Evolutionary conservation across 108 stramenopile genomes (phyloP).

Genomic region (Seminavis robusta): DNA sequence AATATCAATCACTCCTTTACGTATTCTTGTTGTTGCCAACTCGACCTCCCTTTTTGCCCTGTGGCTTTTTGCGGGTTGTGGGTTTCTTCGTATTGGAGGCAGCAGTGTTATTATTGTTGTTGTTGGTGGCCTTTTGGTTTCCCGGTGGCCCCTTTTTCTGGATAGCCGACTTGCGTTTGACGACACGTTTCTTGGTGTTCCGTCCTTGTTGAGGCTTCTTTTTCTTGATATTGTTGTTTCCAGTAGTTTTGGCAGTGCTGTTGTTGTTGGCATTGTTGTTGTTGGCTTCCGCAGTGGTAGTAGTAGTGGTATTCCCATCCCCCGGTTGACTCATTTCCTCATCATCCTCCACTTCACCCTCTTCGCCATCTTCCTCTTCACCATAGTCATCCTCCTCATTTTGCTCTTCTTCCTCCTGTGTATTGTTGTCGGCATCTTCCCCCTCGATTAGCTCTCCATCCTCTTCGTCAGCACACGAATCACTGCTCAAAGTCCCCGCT

Average conservation of each 20-base stretch:
- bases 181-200: neutral
- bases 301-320: no score
- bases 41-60: no score
- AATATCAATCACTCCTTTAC: no score
- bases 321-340: no score
- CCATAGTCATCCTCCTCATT: neutral
- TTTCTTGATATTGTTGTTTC: neutral
- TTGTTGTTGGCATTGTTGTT: no score
- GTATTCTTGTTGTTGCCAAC: no score
- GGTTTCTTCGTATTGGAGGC: no score
- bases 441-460: neutral
- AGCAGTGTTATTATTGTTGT: no score
- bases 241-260: neutral
- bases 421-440: neutral
- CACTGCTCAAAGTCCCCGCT: no score
- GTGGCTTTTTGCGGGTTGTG: no score
- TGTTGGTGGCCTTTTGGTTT: neutral
- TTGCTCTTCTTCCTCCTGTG: neutral
- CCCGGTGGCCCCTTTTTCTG: neutral
- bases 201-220: neutral
- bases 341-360: neutral
- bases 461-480: no score
- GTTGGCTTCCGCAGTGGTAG: no score
- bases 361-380: neutral
- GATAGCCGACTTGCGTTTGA: neutral